Base-by-base conservation (phyloP, 164 flowering plant species). In the Magnolia changhungtana region DNA sequence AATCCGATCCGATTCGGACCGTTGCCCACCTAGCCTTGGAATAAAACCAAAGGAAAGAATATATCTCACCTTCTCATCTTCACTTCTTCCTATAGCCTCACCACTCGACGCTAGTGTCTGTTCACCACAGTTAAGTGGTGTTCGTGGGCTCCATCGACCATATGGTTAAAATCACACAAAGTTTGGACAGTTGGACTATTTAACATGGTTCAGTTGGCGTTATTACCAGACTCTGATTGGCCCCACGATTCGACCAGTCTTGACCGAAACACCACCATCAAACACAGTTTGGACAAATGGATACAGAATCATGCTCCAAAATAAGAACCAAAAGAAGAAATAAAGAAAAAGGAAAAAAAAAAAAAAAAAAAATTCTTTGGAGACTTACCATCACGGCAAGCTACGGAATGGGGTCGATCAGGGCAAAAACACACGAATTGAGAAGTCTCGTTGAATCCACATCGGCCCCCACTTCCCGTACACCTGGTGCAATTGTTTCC, bases 401-500 rank as follows among this genome's bases (percentile, higher is more conserved):
- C 59, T 52, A 52, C 59, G 0, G 0, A 4, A 29, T 31, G 50
- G 49, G 70, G 50, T 1, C 50, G 70, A 27, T 67, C 70, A 20
- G 45, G 8, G 29, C 70, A 67, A 31, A 67, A 67, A 6, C 70
- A 67, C 49, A 10, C 18, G 50, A 16, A 67, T 18, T 27, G 45
- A 16, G 59, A 52, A 52, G 73, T 2, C 8, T 55, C 8, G n/a
- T 89, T 69, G 67, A 77, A 87, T 0, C 93, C 93, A 59, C 93
- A 90, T 29, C 71, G 80, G 21, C 91, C 89, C 1, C 81, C 81
- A 49, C 79, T 81, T 49, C 2, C 31, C 55, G 37, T 64, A 78
- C 95, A 91, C 21, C 11, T 61, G 50, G 64, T 78, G 82, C 95
- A 91, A 49, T 84, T 67, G 37, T 71, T 78, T 2, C 83, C 87